Base-by-base conservation (phyloP, 768 basidiomycete species). In the Coprinopsis cinerea region DNA sequence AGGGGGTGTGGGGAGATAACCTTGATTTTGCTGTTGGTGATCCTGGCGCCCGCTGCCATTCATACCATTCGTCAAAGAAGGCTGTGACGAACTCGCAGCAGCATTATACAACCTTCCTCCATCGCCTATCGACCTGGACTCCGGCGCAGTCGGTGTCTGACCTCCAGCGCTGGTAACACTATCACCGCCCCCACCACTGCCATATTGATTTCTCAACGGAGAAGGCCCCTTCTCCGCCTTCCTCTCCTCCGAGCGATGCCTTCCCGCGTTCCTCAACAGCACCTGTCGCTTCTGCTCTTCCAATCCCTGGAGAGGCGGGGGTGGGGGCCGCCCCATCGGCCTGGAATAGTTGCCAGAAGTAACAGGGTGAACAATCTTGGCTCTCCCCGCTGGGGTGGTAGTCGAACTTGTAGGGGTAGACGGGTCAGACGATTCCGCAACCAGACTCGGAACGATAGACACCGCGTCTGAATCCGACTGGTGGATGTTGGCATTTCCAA, bases 251-350 rank as follows among this genome's bases (percentile, higher is more conserved):
- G 39, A 48, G 36, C 22, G n/a, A n/a, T 15, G 30, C 24, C 37
- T 37, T 46, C 61, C 69, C 26, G 75, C 67, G 64, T 86, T 85
- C 39, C 87, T 74, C 62, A 83, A 77, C 44, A 88, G 66, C 7
- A 79, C 77, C 44, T 65, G 67, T 34, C 67, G 62, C 57, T 77
- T 78, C 53, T 69, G 71, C 48, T 75, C 72, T 41, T 70, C 67
- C 53, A 67, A 63, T 5, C 61, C 57, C 17, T 66, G 66, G 35
- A 60, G 57, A 54, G 62, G 61, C 27, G 62, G 61, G 24, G 72
- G 66, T 10, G 63, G 65, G 20, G 64, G 18, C n/a, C 34, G 42
- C 22, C 28, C 23, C 22, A 39, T 27, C 23, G 42, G 49, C 25
- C 32, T 50, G 45, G 10, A 20, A 40, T 11, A 40, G 18, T 40